A percentile compares a stretch with the other conserved stretches of the same genome.
These are phyloP conservation scores for Yamadazyma aaseri DNA, from an alignment of 1,139 yeast species.

Conservation along the genomic window DNA sequence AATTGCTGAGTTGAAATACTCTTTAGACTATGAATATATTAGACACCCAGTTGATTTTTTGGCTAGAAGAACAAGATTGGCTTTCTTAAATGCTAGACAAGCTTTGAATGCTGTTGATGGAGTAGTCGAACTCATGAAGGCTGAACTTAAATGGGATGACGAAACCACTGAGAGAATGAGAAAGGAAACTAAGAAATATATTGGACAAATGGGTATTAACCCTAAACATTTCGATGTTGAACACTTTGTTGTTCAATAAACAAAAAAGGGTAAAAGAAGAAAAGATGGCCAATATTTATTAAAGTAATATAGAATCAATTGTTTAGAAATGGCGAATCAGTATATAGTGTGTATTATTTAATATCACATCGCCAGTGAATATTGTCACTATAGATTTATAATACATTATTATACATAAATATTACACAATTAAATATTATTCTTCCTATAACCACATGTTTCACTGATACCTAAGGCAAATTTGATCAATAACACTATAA, in stretches of 20 bases:
- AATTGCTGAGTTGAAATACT: conserved; percentile 85
- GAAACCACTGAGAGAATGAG: conserved; percentile 58
- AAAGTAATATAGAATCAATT: too few species aligned
- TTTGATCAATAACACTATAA: conserved; percentile 38
- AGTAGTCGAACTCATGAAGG: conserved; percentile 82
- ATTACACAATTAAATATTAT: neutral
- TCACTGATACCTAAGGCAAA: conserved; percentile 6
- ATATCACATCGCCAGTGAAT: neutral
- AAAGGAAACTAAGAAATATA: conserved; percentile 52
- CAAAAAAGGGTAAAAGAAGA: too few species aligned
- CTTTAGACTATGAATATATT: conserved; percentile 79
- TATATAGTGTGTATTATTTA: conserved; percentile 2
- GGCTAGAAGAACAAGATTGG: conserved; percentile 91
- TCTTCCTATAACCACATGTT: too few species aligned
- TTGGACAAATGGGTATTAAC: conserved; percentile 58
- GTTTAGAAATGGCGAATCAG: neutral
- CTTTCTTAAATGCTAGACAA: conserved; percentile 85
- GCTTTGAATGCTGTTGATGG: conserved; percentile 81
- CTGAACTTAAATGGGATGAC: conserved; percentile 73
- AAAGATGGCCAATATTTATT: too few species aligned
- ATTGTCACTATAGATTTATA: neutral
- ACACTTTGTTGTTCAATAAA: conserved; percentile 23
- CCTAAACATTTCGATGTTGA: conserved; percentile 38
- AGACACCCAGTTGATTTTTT: conserved; percentile 88
- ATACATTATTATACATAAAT: conserved; percentile 1